Base-by-base conservation (phyloP, 2,329 filamentous ascomycete genomes). In the Pezicula neosporulosa region DNA sequence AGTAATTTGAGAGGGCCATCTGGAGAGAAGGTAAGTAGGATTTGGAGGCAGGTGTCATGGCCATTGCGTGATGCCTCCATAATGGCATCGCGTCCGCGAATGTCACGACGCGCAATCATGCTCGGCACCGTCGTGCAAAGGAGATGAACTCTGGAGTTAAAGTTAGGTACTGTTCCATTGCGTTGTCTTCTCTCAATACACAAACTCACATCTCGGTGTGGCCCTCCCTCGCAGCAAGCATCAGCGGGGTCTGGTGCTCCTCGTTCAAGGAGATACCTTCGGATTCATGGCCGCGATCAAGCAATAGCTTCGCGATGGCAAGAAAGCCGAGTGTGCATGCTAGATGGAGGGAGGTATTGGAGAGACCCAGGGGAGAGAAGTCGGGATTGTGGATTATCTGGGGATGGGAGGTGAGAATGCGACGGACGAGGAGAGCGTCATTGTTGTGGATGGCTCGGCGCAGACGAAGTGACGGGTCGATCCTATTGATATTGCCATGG, bases 341-440 rank as follows among this genome's bases (percentile, higher is more conserved):
- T 2, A 96, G 78, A 68, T 96, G 90, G 37, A 96, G 78, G 57
- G 84, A 90, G 2, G 90, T 93, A 72, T 95, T 94, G 67, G 87
- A 88, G 59, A 89, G 84, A 46, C 80, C 82, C 8, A 69, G 63
- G 18, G 62, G 58, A 4, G 83, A 81, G 60, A 82, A 80, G 68
- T 96, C 89, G 2, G 90, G 89, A 65, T 96, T 96, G 63, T 86
- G 85, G 27, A 96, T 76, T 56, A 87, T 81, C 16, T 72, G 66
- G 0, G 87, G 87, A 64, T 93, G 84, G 53, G 85, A 85, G 57
- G 78, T 81, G 58, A 95, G 77, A 66, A 96, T 91, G 66, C 90
- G 87, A 60, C 79, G 73, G 60, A 91, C 86, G 57, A 96, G 86
- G 50, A 83, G 73, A 48, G 74, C 70, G 68, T 80, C 71, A 66